Evolutionary conservation across 2,329 filamentous ascomycete species (phyloP), one percentile per base, ranked within the genome.

Genomic region (Cryphonectria naterciae): DNA sequence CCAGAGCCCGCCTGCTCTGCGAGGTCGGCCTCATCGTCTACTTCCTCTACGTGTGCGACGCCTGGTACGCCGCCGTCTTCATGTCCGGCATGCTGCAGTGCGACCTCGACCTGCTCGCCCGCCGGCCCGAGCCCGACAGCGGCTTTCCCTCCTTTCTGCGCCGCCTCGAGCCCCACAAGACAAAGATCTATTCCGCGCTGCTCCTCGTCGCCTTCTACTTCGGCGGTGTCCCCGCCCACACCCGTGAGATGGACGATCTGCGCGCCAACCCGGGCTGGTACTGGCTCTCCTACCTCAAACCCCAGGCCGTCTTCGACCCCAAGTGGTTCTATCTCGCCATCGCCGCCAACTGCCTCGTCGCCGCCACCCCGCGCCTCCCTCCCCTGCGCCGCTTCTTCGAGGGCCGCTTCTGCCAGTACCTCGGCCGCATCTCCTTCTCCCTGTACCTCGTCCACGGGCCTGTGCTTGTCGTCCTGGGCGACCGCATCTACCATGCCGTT

Each of bases 281-380:
- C 73, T 88, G 83, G 73, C 79, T 91, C 17, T 88, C 88, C 0
- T 84, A 83, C 71, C 81, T 92, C 69, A 91, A 90, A 72, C 89
- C 90, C 0, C 88, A 91, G 76, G 89, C 89, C 1, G 87, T 90
- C 22, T 91, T 84, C 74, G 88, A 91, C 76, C 85, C 84, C 76
- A 92, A 91, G 78, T 92, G 89, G 89, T 91, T 91, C 79, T 92
- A 85, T 76, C 83, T 92, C 2, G 89, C 89, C 77, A 88, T 85
- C 81, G 89, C 88, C 1, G 84, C 89, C 1, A 81, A 83, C 37
- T 83, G 89, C 68, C 77, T 90, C 0, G 85, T 93, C 0, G 81
- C 85, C 1, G 83, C 85, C 0, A 81, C 88, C 3, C 86, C 87
- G 8, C 86, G 86, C n/a, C 83, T 92, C n/a, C 75, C 79, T 5